A percentile compares a stretch with the other conserved stretches of the same genome.
These are phyloP conservation scores for Porcisia deanei DNA, from an alignment of 208 protist genomes.

Conservation along the genomic window DNA sequence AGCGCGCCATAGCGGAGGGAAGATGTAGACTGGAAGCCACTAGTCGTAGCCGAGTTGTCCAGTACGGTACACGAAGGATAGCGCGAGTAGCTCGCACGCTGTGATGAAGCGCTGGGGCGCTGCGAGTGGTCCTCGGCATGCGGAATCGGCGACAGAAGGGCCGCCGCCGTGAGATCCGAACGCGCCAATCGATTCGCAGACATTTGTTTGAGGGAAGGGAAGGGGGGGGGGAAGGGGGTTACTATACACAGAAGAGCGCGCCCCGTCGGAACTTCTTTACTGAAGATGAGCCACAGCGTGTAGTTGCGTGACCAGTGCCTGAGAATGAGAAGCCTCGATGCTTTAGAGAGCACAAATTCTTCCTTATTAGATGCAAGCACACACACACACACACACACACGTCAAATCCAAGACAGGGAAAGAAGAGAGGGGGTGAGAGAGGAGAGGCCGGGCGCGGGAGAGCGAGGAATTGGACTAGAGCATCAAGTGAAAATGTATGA, in stretches of 20 bases:
- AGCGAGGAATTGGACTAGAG: too few relatives aligned
- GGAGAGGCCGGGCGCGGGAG: too few relatives aligned
- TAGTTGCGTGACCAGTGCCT: too few relatives aligned
- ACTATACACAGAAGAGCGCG: too few relatives aligned
- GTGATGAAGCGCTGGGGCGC: neutral
- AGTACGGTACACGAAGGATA: conserved; percentile 12
- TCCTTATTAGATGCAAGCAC: too few relatives aligned
- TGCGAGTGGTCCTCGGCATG: neutral
- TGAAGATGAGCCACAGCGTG: too few relatives aligned
- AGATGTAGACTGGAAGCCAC: neutral
- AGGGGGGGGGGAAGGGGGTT: neutral
- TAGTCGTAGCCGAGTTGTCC: neutral
- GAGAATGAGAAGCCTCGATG: too few relatives aligned
- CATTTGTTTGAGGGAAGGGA: neutral
- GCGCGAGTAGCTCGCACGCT: neutral
- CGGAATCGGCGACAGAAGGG: neutral
- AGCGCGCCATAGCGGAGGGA: conserved; percentile 11
- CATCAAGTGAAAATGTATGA: too few relatives aligned
- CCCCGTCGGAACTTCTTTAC: too few relatives aligned
- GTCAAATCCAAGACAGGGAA: too few relatives aligned
- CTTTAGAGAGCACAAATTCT: too few relatives aligned
- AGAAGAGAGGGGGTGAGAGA: too few relatives aligned
- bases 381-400: neutral
- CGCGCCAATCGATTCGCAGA: neutral
- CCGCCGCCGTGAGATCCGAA: neutral